Evolutionary conservation across 1,139 yeast species (phyloP), one percentile per base, ranked within the genome.

Genomic region (Candida tropicalis): DNA sequence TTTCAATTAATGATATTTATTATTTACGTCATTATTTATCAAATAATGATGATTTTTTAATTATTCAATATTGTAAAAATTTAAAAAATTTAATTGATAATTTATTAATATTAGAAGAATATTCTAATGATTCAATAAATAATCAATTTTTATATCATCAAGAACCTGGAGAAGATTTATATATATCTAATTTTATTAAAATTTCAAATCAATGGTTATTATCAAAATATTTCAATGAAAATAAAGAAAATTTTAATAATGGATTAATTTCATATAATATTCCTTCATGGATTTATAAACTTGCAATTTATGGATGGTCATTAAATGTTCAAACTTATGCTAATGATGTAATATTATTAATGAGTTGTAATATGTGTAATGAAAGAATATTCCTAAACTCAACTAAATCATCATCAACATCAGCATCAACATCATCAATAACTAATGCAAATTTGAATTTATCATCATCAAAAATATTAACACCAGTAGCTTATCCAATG

Each of bases 261-360:
- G 39, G 39, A 12, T 13, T 36, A 35, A 48, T 11, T 25, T 58
- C 10, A 52, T 68, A 11, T 56, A 54, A 15, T 39, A 43, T 60
- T 0, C 74, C 74, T 2, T 37, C 39, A 0, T 68, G 73, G 73
- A 50, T 66, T 24, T 70, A 68, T 47, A 46, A 57, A 11, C 45
- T 69, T 13, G 70, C 75, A 2, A 51, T 63, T 27, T 46, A 61
- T 44, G 75, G 77, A 3, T 72, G 77, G 77, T 54, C 58, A 13
- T 54, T 72, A 29, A 53, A 63, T 38, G 60, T 66, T 8, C 75
- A 68, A 49, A 50, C 60, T 2, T 65, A 64, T 48, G 52, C 64
- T 7, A 41, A 55, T 12, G 59, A 61, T 13, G 43, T 62, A 16
- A 63, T 69, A 1, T 53, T 69, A 4, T 53, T 68, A n/a, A 51